Evolutionary conservation across 768 basidiomycete genomes (phyloP), one percentile per base, ranked within the genome.

Genomic region (Pleurotus eryngii): DNA sequence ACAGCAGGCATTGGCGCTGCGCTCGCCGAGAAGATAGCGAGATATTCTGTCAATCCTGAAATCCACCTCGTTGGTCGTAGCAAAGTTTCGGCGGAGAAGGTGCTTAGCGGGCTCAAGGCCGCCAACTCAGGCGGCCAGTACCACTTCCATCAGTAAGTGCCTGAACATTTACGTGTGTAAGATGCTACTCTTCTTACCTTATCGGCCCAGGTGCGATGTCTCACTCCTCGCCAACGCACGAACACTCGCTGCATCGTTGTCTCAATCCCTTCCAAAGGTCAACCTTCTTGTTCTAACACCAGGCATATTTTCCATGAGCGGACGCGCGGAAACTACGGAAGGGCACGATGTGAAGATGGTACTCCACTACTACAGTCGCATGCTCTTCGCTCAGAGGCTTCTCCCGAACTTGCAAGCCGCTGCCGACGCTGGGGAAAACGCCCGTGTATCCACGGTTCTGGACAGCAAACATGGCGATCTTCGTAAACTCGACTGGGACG

Each of bases 231-330:
- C 37, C 3, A 54, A 54, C 1, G 15, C 39, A 12, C 51, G 39
- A 9, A 24, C 20, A 11, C 39, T 39, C 2, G 22, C 51, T 12
- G 9, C 39, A 2, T 39, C 37, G 2, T 24, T 54, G 11, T 54
- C 39, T 15, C 14, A 17, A 12, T 11, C 38, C 3, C 57, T 78
- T 8, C 70, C 73, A 0, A 82, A 78, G 64, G 64, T 84, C 64
- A 84, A 85, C 68, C 82, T 76, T 64, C 72, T 85, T 43, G 72
- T 81, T 30, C 61, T 82, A 59, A 73, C 78, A 0, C 65, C 78
- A 2, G 83, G 81, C 0, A 63, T 76, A 35, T 50, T 81, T 40
- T 69, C 70, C 12, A 46, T 76, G 39, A 60, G 61, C 3, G 76
- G 79, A 14, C 60, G 76, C 38, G 67, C 70, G 47, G 76, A 78